These are phyloP conservation scores for Saturnispora gosingensis DNA, from an alignment of 805 yeast genomes.

Conservation along the genomic window DNA sequence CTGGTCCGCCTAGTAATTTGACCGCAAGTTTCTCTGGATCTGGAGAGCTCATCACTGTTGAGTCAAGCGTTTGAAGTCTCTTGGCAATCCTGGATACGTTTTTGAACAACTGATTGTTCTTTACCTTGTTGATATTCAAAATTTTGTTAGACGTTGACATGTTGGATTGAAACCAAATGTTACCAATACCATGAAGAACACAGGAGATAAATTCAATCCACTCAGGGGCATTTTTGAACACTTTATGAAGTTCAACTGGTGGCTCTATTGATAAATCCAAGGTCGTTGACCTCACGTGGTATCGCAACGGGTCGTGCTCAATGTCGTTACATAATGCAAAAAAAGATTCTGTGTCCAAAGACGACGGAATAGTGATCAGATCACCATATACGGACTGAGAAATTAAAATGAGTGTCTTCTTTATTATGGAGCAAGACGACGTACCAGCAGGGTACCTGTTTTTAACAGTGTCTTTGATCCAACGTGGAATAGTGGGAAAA, in stretches of 20 bases:
- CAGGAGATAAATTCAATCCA: constrained; percentile 17
- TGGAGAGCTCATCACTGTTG: background rate
- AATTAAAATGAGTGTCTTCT: constrained; percentile 30
- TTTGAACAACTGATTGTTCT: constrained; percentile 8
- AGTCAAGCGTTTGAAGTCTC: constrained; percentile 6
- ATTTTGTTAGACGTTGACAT: constrained; percentile 17
- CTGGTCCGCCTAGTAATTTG: constrained; percentile 13
- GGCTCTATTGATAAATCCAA: constrained; percentile 15
- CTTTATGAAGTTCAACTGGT: constrained; percentile 12
- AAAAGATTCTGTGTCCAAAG: constrained; percentile 26
- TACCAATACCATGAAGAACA: constrained; percentile 19
- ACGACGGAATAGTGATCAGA: constrained; percentile 30
- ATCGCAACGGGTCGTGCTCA: constrained; percentile 38
- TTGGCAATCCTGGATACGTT: constrained; percentile 5
- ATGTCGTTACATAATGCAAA: constrained; percentile 36
- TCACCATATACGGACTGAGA: constrained; percentile 31
- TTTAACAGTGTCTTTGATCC: constrained; percentile 32
- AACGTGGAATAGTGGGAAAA: constrained; percentile 35
- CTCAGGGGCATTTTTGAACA: constrained; percentile 9
- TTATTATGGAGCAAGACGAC: constrained; percentile 35
- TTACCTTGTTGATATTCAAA: constrained; percentile 13
- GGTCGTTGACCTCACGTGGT: constrained; percentile 33
- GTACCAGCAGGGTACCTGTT: constrained; percentile 47
- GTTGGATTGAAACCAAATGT: constrained; percentile 5
- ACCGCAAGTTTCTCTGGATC: constrained; percentile 6